Base-by-base conservation (phyloP, 176 grass and related monocot species). In the Rhynchospora pubera region DNA sequence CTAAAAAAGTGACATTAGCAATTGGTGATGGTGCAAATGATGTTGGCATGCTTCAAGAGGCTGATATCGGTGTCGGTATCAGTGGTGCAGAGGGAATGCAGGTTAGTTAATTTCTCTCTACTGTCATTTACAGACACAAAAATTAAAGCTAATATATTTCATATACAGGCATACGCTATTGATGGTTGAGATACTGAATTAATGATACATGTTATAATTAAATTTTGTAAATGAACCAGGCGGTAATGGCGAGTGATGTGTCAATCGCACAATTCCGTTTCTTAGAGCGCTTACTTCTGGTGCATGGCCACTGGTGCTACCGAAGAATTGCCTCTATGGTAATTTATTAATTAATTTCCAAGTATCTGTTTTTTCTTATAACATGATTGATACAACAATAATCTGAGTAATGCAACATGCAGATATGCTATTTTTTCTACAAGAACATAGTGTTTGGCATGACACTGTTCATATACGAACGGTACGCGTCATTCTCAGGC, bases 401-500 rank as follows among this genome's bases (percentile, higher is more conserved):
- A 30, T 24, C 16, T 26, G 9, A 63, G 61, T 13, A 63, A 28
- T 30, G 11, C 0, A 63, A 30, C 86, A 62, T 26, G 18, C 87
- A 97, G 94, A 85, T 97, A 76, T 98, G 95, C 83, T 98, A 94
- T 81, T 98, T 98, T 89, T 94, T 98, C 62, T 98, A 94, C 57
- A 98, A 98, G 89, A 98, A 98, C 81, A 85, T 98, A 77, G 83
- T 86, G n/a, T 98, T 98, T 8, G 95, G 95, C 5, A 60, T 93
- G 75, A 94, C 95, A 6, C 21, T 94, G 61, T 98, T 98, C 85
- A 75, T 93, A 78, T 98, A 80, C 16, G 95, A 98, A 69, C 89
- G 79, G 11, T 78, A 93, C 58, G 65, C 95, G 0, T 87, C 91
- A 0, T 98, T 92, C 19, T 94, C 95, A 0, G 95, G 90, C 2